These are phyloP conservation scores for Cyclocybe aegerita DNA, from an alignment of 768 basidiomycete genomes.

Conservation along the genomic window DNA sequence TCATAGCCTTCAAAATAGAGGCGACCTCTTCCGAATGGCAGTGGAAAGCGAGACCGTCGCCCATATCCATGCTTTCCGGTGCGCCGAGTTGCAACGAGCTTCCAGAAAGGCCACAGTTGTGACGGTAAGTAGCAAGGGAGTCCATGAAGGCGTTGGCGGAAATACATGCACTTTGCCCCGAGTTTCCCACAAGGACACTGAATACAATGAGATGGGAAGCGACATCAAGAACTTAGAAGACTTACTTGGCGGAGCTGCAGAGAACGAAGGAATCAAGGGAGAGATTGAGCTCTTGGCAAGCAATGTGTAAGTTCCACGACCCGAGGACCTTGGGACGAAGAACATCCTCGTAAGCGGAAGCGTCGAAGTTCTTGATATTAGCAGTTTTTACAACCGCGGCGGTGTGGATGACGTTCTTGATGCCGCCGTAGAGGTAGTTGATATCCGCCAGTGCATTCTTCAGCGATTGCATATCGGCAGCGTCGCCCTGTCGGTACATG, in stretches of 20 bases:
- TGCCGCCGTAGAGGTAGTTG: conserved; percentile 15
- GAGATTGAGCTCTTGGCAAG: conserved; percentile 24
- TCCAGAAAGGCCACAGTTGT: conserved; percentile 24
- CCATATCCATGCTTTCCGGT: conserved; percentile 25
- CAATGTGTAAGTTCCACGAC: conserved; percentile 31
- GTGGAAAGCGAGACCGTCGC: conserved; percentile 17
- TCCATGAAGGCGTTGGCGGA: conserved; percentile 30
- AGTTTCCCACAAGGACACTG: conserved; percentile 28
- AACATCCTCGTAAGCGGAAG: conserved; percentile 21
- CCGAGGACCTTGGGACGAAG: conserved; percentile 27
- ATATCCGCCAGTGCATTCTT: conserved; percentile 20
- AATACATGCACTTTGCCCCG: conserved; percentile 27
- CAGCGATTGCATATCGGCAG: conserved; percentile 19
- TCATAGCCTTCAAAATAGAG: conserved; percentile 22
- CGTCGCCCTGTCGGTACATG: conserved; percentile 27
- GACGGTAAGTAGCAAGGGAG: conserved; percentile 26
- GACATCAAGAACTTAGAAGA: not conserved
- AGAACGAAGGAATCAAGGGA: conserved; percentile 28
- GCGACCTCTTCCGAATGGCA: conserved; percentile 21
- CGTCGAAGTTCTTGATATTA: conserved; percentile 19
- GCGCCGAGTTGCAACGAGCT: conserved; percentile 28
- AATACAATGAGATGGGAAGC: not conserved
- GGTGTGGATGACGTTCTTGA: conserved; percentile 28
- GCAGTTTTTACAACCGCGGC: conserved; percentile 26
- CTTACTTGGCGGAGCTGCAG: conserved; percentile 30